Percentiles rank a stretch among this genome's conserved stretches.
These are phyloP conservation scores for Acrocalymma vagum DNA, from an alignment of 2,329 filamentous ascomycete genomes.

Conservation along the genomic window DNA sequence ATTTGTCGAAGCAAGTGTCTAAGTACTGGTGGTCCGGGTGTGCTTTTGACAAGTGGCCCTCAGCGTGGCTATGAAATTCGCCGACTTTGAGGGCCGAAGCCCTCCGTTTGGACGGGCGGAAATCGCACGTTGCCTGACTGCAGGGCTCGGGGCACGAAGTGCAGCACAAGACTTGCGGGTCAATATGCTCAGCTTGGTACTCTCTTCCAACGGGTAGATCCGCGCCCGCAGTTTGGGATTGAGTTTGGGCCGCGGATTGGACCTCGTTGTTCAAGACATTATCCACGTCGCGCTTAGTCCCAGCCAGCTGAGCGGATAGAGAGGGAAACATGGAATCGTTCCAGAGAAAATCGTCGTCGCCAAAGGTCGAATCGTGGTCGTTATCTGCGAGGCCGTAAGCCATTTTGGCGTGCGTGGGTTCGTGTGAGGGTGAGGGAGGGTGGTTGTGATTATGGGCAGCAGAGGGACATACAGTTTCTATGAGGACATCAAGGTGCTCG, in stretches of 20 bases:
- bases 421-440: conserved; percentile 4
- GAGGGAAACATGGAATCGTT: conserved; percentile 36
- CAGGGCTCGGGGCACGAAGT: conserved; percentile 34
- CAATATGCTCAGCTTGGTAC: conserved; percentile 35
- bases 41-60: conserved; percentile 19
- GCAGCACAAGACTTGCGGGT: conserved; percentile 36
- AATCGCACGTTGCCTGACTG: conserved; percentile 20
- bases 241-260: conserved; percentile 16
- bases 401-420: conserved; percentile 27
- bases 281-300: conserved; percentile 41
- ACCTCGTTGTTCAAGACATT: conserved; percentile 24
- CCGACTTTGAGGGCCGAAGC: conserved; percentile 40
- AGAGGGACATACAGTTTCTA: conserved; percentile 4
- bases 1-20: conserved; percentile 43
- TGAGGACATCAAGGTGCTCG: conserved; percentile 2
- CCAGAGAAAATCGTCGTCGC: conserved; percentile 34
- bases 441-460: conserved; percentile 1
- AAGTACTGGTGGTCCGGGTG: conserved; percentile 40
- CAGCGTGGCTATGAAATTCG: conserved; percentile 36
- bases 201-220: conserved; percentile 16
- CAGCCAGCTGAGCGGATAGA: conserved; percentile 32
- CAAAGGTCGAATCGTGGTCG: conserved; percentile 43
- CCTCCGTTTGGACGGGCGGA: conserved; percentile 42
- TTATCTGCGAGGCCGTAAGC: conserved; percentile 37
- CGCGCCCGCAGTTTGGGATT: conserved; percentile 19